Evolutionary conservation across 768 basidiomycete genomes (phyloP), one percentile per base, ranked within the genome.

Genomic region (Hemileccinum impolitum): DNA sequence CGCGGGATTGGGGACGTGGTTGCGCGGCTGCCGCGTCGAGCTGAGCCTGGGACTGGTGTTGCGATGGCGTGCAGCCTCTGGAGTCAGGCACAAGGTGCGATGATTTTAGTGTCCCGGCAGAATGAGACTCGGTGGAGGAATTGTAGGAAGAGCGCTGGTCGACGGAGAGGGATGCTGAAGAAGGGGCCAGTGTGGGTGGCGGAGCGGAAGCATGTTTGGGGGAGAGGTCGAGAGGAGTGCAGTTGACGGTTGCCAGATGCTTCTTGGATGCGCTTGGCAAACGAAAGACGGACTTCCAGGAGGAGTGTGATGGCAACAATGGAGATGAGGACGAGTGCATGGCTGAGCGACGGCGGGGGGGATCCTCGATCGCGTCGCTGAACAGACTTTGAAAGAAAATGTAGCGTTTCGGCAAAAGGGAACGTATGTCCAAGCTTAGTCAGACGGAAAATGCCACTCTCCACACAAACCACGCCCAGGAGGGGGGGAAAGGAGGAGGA

Each of bases 261-360:
- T 82, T 88, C 72, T 79, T 84, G 42, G 80, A 79, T 8, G 85
- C 84, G 58, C 73, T 85, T 34, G 72, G 81, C 50, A 89, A 72
- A 53, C 86, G 81, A 71, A 90, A 83, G 53, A 89, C 76, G 18
- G 85, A 81, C 68, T 83, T 89, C 88, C 88, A 90, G 44, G 66
- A 64, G 2, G 61, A 39, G 23, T 23, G 23, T 23, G 23, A 23
- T 23, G 23, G 23, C 23, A 23, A 23, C 23, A 23, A 23, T 23
- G 23, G 6, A 43, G 54, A 36, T n/a, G 65, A 37, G 0, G 51
- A 45, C 1, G 65, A 41, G 38, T 66, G 63, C 67, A 67, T 69
- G 56, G 26, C 23, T 21, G 35, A 18, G 23, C 23, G 6, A 23
- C n/a, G n/a, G 23, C 6, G 23, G 23, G 23, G 23, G 23, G 23